A percentile compares a stretch with the other conserved stretches of the same genome.
Conservation (phyloP, 2,329 filamentous ascomycete species). For the Colletotrichum scovillei region DNA sequence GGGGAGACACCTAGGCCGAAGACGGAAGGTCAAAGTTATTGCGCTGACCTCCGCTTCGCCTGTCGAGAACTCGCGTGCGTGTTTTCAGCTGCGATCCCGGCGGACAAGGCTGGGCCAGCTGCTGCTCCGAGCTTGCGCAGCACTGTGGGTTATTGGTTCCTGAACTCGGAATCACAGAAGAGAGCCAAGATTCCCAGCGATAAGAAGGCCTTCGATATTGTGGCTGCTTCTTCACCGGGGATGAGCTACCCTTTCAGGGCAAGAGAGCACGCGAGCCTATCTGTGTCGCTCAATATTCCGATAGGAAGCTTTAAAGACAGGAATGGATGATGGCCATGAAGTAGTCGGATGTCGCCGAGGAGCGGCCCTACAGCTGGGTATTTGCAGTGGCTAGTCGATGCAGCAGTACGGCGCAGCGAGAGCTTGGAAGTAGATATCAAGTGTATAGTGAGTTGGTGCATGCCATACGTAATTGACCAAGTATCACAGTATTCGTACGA, state of each 20-base stretch:
- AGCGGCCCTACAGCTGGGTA: neutral
- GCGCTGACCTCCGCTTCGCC: slow-evolving; percentile 15
- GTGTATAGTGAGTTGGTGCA: neutral
- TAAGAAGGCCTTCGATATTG: neutral
- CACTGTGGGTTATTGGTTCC: neutral
- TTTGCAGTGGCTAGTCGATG: neutral
- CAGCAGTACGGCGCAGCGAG: neutral
- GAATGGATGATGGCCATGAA: neutral
- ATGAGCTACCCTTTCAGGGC: slow-evolving; percentile 22
- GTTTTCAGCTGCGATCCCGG: neutral
- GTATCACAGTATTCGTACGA: neutral
- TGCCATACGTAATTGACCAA: neutral
- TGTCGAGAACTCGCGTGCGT: neutral
- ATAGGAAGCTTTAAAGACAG: neutral
- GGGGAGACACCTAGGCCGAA: slow-evolving; percentile 16
- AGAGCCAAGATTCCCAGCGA: neutral
- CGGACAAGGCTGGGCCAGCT: neutral
- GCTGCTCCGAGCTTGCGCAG: neutral
- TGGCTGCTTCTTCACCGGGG: neutral
- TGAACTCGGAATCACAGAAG: neutral
- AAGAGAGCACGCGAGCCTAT: slow-evolving; percentile 23
- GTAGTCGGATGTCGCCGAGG: slow-evolving; percentile 15
- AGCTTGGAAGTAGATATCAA: neutral
- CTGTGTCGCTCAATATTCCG: neutral
- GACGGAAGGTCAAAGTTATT: slow-evolving; percentile 17